Conservation (phyloP, 2,329 filamentous ascomycete genomes). For the Diplocarpon mali region DNA sequence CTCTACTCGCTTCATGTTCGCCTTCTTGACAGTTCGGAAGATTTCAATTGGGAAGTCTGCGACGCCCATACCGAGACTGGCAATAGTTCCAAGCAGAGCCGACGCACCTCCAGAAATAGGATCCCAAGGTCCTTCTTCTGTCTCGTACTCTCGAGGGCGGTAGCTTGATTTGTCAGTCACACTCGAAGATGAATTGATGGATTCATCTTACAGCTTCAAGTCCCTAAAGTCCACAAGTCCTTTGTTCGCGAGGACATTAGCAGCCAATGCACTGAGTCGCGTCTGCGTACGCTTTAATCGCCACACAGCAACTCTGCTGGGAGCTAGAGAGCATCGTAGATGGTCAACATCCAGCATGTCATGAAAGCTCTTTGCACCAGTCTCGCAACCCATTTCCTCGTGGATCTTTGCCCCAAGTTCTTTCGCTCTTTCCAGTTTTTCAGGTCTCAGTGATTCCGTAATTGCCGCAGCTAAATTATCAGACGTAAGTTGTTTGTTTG, state of each 20-base stretch:
- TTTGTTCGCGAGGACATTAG: slow-evolving; percentile 53
- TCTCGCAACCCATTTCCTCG: slow-evolving; percentile 50
- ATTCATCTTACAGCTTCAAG: slow-evolving; percentile 52
- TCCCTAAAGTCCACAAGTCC: slow-evolving; percentile 57
- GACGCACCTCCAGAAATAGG: slow-evolving; percentile 67
- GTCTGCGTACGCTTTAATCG: slow-evolving; percentile 56
- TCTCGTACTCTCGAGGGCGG: slow-evolving; percentile 57
- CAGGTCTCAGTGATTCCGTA: slow-evolving; percentile 44
- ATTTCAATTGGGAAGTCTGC: slow-evolving; percentile 58
- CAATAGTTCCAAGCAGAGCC: slow-evolving; percentile 73
- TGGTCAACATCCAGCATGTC: slow-evolving; percentile 54
- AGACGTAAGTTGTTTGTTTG: slow-evolving; percentile 54
- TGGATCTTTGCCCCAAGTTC: slow-evolving; percentile 48
- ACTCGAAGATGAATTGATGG: too few relatives aligned
- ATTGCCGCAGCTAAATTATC: slow-evolving; percentile 58
- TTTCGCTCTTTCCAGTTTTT: slow-evolving; percentile 44
- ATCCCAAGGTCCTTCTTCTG: slow-evolving; percentile 67
- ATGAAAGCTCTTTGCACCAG: slow-evolving; percentile 59
- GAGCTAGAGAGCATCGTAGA: slow-evolving; percentile 60
- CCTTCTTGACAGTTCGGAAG: slow-evolving; percentile 32
- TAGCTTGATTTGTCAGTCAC: slow-evolving; percentile 28
- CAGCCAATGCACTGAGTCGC: slow-evolving; percentile 61
- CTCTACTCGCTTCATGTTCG: slow-evolving; percentile 10
- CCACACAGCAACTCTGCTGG: slow-evolving; percentile 63
- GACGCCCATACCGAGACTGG: slow-evolving; percentile 70